A percentile compares a stretch with the other conserved stretches of the same genome.
Conservation (phyloP, 768 basidiomycete species). For the Panaeolus cyanescens region DNA sequence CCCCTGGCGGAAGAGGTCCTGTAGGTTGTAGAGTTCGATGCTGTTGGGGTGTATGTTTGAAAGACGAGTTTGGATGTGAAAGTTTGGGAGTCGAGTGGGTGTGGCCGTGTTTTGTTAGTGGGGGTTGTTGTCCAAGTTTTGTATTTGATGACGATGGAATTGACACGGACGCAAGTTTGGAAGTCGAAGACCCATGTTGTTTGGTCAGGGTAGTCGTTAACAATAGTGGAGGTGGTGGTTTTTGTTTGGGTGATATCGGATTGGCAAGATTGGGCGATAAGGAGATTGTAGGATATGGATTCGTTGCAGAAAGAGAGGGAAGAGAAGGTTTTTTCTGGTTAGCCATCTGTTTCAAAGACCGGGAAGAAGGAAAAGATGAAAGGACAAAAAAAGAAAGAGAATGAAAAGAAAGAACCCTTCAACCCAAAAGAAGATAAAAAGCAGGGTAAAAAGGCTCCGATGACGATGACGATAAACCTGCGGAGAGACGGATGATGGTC, state of each 20-base stretch:
- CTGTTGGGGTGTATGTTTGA: conserved; percentile 28
- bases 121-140: neutral
- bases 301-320: neutral
- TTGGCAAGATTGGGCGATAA: neutral
- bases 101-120: neutral
- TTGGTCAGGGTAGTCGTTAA: neutral
- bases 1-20: conserved; percentile 37
- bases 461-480: conserved; percentile 1
- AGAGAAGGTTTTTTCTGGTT: neutral
- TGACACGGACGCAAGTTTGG: neutral
- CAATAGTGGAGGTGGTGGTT: neutral
- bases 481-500: neutral
- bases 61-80: neutral
- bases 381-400: conserved; percentile 4
- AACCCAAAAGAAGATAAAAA: neutral
- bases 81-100: neutral
- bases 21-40: conserved; percentile 60
- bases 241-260: neutral
- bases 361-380: neutral
- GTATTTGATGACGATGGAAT: neutral
- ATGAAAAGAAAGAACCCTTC: neutral
- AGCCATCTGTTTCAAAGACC: neutral
- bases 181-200: neutral
- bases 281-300: neutral
- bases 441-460: conserved; percentile 1